Evolutionary conservation across 2,329 filamentous ascomycete genomes (phyloP), one percentile per base, ranked within the genome.

Genomic region (Cadophora sp.): DNA sequence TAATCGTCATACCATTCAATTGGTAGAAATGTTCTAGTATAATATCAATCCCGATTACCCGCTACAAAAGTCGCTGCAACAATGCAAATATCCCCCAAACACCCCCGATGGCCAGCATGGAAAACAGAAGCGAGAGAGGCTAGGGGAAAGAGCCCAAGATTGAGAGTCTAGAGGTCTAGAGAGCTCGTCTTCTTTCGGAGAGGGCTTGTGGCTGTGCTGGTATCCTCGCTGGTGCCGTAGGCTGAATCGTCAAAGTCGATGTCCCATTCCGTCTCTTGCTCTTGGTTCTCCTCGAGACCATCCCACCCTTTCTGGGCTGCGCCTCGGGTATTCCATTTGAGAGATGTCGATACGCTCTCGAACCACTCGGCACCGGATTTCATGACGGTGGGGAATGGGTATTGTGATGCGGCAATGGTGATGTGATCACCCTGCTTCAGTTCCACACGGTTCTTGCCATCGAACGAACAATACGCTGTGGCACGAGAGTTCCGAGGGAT

Each of bases 331-430:
- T 99, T 99, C 96, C 96, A 99, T 70, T 94, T 87, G 67, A 99
- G 84, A 3, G 95, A 97, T 68, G 95, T 88, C 62, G 92, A 93
- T 59, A 99, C 93, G 75, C 93, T 96, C 79, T 97, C 92, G 77
- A 99, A 97, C 96, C 96, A 99, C 79, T 99, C 96, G 0, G 91
- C 92, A 68, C 90, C 90, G 70, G 91, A 93, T 71, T 93, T 91
- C 66, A 96, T 93, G 51, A 99, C 95, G 0, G 96, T 98, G 2
- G 96, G 96, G 82, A 99, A 98, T 0, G 96, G 96, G 76, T 97
- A 99, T 78, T 97, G 94, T 36, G 92, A 96, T 3, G 96, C 96
- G 48, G 95, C 93, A 74, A 99, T 96, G 68, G 95, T 97, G 78
- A 99, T 96, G 75, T 95, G 92, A 80, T 99, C 96, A 63, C 96